Conservation (phyloP, 73 alveolate species). For the Uronychia binucleata region DNA sequence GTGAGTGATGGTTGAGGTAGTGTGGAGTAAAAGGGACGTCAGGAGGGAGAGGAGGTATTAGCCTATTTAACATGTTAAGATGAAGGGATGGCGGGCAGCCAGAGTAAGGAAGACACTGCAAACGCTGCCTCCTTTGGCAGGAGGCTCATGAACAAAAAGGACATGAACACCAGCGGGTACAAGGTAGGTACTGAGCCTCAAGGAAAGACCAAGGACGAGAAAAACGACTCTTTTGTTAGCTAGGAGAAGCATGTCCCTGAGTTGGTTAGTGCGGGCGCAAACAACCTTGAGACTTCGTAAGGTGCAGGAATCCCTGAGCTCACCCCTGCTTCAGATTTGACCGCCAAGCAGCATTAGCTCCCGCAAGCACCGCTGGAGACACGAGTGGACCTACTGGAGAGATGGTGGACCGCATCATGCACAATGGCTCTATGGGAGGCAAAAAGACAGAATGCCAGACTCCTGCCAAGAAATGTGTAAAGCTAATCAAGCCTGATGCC, state of each 20-base stretch:
- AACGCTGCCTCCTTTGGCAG: not conserved
- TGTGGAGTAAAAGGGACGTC: no score
- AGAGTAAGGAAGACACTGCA: not conserved
- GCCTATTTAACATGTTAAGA: no score
- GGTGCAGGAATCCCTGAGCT: no score
- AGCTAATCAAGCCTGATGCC: conserved; percentile 57
- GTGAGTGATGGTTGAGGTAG: no score
- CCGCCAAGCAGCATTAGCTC: no score
- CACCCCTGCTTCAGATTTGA: no score
- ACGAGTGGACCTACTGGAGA: not conserved
- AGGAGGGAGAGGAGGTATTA: no score
- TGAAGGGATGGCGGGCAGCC: not conserved
- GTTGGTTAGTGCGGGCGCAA: not conserved
- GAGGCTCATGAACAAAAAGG: not conserved
- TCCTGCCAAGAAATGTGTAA: conserved; percentile 23
- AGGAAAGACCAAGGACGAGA: not conserved
- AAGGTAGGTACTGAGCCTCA: not conserved
- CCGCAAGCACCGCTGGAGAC: not conserved
- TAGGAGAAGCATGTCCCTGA: not conserved
- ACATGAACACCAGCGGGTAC: not conserved
- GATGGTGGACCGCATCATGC: not conserved
- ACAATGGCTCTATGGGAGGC: not conserved
- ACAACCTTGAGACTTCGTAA: not conserved
- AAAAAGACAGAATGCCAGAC: not conserved
- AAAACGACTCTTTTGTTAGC: not conserved